phyloP scores from a whole-genome alignment of 441 rosid species.

The Croton laevigatus region DNA sequence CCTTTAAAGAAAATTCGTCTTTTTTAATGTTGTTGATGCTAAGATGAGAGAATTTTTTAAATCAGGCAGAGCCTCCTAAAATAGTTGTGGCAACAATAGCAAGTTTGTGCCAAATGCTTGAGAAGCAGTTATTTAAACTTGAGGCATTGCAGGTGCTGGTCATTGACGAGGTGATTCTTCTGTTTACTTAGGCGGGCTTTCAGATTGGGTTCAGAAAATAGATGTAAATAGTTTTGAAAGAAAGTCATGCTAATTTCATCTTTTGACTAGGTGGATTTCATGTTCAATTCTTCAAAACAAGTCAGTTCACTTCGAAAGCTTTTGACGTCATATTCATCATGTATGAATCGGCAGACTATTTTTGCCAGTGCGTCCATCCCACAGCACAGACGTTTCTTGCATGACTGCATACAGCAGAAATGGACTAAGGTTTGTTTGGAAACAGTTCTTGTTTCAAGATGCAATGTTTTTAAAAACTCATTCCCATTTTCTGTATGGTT shows the following conservation, averaged over 20 bases:
- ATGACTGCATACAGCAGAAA: slow-evolving; percentile 84
- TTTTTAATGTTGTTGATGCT: neutral
- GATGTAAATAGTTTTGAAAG: neutral
- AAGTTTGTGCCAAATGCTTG: slow-evolving; percentile 82
- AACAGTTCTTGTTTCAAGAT: slow-evolving; percentile 11
- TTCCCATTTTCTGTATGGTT: slow-evolving; percentile 19
- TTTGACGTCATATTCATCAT: slow-evolving; percentile 70
- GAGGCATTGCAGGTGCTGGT: slow-evolving; percentile 68
- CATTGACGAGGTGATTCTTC: slow-evolving; percentile 70
- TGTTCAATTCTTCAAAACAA: slow-evolving; percentile 88
- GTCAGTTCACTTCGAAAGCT: slow-evolving; percentile 74
- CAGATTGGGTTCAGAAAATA: neutral
- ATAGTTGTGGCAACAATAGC: slow-evolving; percentile 79
- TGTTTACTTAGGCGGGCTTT: slow-evolving; percentile 12
- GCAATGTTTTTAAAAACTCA: slow-evolving; percentile 14
- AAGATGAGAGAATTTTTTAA: slow-evolving; percentile 3
- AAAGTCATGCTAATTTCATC: slow-evolving; percentile 16
- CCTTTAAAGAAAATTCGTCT: neutral
- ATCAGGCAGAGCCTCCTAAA: slow-evolving; percentile 93
- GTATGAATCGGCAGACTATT: slow-evolving; percentile 69
- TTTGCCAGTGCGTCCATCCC: slow-evolving; percentile 96
- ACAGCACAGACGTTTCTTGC: slow-evolving; percentile 71
- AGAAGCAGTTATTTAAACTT: slow-evolving; percentile 65
- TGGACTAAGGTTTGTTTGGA: slow-evolving; percentile 85
- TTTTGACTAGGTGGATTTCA: slow-evolving; percentile 72